Percentiles rank a stretch among this genome's conserved stretches.
These are phyloP conservation scores for Cicer judaicum DNA, from an alignment of 306 rosid species.

Conservation along the genomic window DNA sequence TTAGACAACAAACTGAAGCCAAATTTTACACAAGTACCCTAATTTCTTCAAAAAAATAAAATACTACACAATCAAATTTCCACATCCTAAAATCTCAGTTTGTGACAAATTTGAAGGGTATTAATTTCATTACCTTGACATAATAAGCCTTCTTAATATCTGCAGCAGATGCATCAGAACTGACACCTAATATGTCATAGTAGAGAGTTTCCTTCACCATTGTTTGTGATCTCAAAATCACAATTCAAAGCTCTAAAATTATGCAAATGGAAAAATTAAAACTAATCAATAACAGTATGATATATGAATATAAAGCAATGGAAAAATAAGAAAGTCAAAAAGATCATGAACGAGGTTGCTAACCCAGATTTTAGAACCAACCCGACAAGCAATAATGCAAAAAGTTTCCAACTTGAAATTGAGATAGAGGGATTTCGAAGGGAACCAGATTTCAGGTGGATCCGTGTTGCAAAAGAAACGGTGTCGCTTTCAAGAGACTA, in stretches of 20 bases:
- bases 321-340: background rate
- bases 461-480: constrained; percentile 39
- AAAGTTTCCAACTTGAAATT: constrained; percentile 25
- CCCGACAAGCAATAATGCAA: constrained; percentile 25
- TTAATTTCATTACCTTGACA: constrained; percentile 61
- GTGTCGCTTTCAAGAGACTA: constrained; percentile 23
- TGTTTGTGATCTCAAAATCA: constrained; percentile 39
- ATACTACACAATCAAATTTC: constrained; percentile 3
- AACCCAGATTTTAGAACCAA: constrained; percentile 20
- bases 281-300: constrained; percentile 1
- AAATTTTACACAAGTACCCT: constrained; percentile 1
- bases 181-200: constrained; percentile 81
- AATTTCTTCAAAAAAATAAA: constrained; percentile 2
- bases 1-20: constrained; percentile 8
- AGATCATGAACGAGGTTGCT: background rate
- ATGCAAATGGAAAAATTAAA: constrained; percentile 19
- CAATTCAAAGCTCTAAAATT: constrained; percentile 44
- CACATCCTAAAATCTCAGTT: constrained; percentile 17
- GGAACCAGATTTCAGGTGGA: constrained; percentile 23
- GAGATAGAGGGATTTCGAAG: background rate
- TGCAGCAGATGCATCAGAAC: constrained; percentile 69
- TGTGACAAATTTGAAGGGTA: constrained; percentile 19
- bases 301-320: background rate
- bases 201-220: constrained; percentile 86
- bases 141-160: constrained; percentile 94